Base-by-base conservation (phyloP, 2,329 filamentous ascomycete genomes). In the Eutypa lata region DNA sequence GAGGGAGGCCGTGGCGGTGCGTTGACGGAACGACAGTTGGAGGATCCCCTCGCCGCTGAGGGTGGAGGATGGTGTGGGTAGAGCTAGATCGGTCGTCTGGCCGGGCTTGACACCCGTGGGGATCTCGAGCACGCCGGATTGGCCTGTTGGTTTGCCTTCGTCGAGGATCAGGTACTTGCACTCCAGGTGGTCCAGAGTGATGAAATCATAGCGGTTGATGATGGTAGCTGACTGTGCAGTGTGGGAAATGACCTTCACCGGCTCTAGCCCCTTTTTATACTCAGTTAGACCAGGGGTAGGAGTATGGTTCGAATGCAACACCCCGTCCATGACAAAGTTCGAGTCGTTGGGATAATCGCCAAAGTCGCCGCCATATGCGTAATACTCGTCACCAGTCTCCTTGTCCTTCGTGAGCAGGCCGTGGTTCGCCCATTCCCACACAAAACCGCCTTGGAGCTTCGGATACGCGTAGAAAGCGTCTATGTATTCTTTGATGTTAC, bases 401-500 rank as follows among this genome's bases (percentile, higher is more conserved):
- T 66, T 60, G 22, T 71, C 72, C 38, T 69, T 73, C 24, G 71
- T 72, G 10, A 80, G 62, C 65, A 82, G 58, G 56, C 76, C 60
- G 52, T 83, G 79, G 59, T 82, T 82, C 0, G 76, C 76, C 80
- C 80, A 83, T 58, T 83, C 80, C 80, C 80, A 84, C n/a, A 82
- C 75, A 50, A 79, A 82, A 0, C 84, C 84, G 11, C 84, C 84
- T 65, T 87, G 84, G 0, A 87, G 73, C 2, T 74, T 71, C 1
- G 76, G 76, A 54, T 86, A 74, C 44, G 74, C 72, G 60, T 82
- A 80, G 65, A 87, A 88, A 0, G 77, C 73, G 24, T 85, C 78
- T 48, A 84, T 71, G 57, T 88, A 88, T 58, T 87, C 84, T 60
- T 83, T 79, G 57, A 88, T 76, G 1, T 78, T 81, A 5, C 86